Conservation (phyloP, 345 rosid genomes). For the Euphorbia lathyris region DNA sequence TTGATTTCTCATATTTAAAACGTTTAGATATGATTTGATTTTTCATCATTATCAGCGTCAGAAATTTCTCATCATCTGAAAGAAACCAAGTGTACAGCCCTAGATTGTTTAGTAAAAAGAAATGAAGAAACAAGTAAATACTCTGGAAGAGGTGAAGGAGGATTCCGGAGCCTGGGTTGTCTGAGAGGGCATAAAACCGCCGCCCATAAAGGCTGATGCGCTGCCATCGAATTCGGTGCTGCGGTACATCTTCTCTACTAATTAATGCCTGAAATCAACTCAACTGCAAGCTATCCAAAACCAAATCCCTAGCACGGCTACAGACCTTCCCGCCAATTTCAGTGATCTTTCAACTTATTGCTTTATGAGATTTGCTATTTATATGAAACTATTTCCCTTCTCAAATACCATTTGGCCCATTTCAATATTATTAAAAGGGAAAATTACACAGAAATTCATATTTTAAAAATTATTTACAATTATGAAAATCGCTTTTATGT, state of each 20-base stretch:
- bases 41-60: not conserved
- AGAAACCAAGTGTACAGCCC: not conserved
- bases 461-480: too few relatives aligned
- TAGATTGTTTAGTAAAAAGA: not conserved
- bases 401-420: too few relatives aligned
- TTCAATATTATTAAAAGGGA: not conserved
- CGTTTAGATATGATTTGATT: too few relatives aligned
- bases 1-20: not conserved
- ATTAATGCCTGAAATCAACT: too few relatives aligned
- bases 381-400: too few relatives aligned
- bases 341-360: not conserved
- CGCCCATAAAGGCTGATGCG: constrained; percentile 79
- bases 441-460: too few relatives aligned
- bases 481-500: too few relatives aligned
- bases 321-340: not conserved
- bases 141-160: constrained; percentile 48
- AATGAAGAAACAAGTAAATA: constrained; percentile 16
- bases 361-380: too few relatives aligned
- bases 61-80: not conserved
- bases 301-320: not conserved
- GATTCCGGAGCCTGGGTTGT: constrained; percentile 47
- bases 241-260: constrained; percentile 37
- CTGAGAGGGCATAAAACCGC: constrained; percentile 88
- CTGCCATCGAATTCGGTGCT: constrained; percentile 64
- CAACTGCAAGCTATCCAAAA: too few relatives aligned